Conservation (phyloP, 176 grass and related monocot species). For the Dactylis glomerata region DNA sequence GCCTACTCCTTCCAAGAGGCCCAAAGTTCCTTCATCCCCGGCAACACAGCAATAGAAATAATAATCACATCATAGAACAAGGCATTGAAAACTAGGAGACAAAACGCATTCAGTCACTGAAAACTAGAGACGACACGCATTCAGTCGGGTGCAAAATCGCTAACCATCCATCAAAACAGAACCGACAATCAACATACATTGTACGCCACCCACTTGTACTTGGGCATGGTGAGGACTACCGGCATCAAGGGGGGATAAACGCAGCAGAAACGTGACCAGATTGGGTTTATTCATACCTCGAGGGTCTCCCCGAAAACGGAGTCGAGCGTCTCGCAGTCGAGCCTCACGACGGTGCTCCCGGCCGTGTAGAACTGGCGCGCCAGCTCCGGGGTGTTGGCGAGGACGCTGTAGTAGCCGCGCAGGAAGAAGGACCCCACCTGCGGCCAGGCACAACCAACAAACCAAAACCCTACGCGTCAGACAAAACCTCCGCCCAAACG, state of each 20-base stretch:
- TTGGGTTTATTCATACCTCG: constrained; percentile 22
- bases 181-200: not conserved
- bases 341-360: constrained; percentile 44
- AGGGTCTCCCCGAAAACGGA: constrained; percentile 37
- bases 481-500: not conserved
- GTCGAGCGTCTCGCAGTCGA: constrained; percentile 41
- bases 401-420: constrained; percentile 56
- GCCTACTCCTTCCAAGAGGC: not conserved
- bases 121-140: not conserved
- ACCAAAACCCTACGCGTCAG: not conserved
- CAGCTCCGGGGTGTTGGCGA: constrained; percentile 44
- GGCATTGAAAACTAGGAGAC: not conserved
- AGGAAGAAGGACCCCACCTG: constrained; percentile 66
- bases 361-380: constrained; percentile 52
- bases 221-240: not conserved
- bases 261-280: not conserved
- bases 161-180: not conserved
- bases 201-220: not conserved
- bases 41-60: not conserved
- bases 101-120: not conserved
- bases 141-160: not conserved
- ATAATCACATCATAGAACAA: constrained; percentile 9
- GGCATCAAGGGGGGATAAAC: not conserved
- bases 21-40: not conserved
- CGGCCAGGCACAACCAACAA: not conserved